Evolutionary conservation across 1,284 basidiomycete genomes (phyloP).

Genomic region (Papiliotrema fonsecae): DNA sequence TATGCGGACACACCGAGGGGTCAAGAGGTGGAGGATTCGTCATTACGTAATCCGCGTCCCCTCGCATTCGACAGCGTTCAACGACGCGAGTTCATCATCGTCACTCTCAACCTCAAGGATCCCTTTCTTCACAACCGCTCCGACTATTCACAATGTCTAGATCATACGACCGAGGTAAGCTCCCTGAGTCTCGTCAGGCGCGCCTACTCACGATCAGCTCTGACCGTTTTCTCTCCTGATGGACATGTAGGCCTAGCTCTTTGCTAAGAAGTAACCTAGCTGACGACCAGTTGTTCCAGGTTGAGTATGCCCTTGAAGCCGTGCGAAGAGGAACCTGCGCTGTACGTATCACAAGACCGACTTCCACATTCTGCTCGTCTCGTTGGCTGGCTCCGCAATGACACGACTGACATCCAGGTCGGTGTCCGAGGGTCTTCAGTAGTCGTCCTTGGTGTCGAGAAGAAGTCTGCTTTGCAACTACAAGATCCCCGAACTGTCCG

Average conservation of each 20-base stretch:
- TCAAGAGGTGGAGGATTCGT: neutral
- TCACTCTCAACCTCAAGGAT: neutral
- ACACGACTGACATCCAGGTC: conserved; percentile 56
- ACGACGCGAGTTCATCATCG: neutral
- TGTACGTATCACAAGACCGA: conserved; percentile 60
- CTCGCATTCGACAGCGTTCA: no score
- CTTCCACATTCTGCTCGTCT: neutral
- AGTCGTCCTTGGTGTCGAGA: conserved; percentile 96
- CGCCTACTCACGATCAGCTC: conserved; percentile 38
- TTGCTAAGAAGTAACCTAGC: conserved; percentile 1
- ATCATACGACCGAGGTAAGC: conserved; percentile 49
- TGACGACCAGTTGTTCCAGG: conserved; percentile 51
- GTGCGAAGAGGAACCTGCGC: conserved; percentile 97
- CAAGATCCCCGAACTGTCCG: conserved; percentile 97
- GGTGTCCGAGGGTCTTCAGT: conserved; percentile 92
- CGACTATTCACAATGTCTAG: conserved; percentile 39
- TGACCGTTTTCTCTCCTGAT: conserved; percentile 92
- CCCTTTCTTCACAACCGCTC: neutral
- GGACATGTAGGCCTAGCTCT: conserved; percentile 60
- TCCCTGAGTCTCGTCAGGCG: neutral
- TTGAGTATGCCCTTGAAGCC: conserved; percentile 97
- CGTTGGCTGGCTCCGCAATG: neutral
- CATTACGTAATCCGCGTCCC: neutral
- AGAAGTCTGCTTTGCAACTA: conserved; percentile 94
- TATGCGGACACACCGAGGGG: neutral